Evolutionary conservation across 768 basidiomycete species (phyloP).

Genomic region (Russula abietina): DNA sequence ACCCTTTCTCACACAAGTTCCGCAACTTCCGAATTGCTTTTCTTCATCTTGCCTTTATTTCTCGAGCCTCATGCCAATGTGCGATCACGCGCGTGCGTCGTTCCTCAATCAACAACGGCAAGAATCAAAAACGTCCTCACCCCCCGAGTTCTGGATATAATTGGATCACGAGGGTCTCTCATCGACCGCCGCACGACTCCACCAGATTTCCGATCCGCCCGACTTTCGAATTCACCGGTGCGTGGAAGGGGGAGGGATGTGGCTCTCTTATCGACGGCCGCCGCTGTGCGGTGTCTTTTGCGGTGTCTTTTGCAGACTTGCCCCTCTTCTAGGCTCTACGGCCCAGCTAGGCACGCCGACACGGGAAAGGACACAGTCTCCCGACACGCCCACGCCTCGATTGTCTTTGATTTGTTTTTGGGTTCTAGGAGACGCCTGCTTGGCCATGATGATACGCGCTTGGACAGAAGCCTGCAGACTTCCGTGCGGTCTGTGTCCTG

Average conservation of each 20-base stretch:
- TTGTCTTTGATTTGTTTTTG: slow-evolving; percentile 3
- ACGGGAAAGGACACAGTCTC: background rate
- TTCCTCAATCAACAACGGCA: background rate
- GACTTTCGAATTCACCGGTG: background rate
- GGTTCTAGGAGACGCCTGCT: background rate
- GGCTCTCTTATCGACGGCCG: background rate
- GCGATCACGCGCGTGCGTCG: slow-evolving; percentile 1
- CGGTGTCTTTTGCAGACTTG: background rate
- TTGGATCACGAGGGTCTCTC: slow-evolving; percentile 1
- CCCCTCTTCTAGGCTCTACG: background rate
- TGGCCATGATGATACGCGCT: background rate
- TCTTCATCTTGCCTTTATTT: slow-evolving; percentile 5
- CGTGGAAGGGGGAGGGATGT: background rate
- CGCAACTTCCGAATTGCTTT: slow-evolving; percentile 8
- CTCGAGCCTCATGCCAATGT: slow-evolving; percentile 9
- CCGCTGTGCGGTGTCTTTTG: background rate
- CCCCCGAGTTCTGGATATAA: background rate
- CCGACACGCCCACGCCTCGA: background rate
- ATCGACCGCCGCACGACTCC: background rate
- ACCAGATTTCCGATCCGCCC: background rate
- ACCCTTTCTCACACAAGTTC: background rate
- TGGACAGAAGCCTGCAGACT: slow-evolving; percentile 13
- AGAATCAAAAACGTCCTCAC: background rate
- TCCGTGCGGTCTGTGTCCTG: slow-evolving; percentile 9
- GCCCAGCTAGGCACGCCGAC: too few relatives aligned